A percentile compares a stretch with the other conserved stretches of the same genome.
Conservation (phyloP, 768 basidiomycete species). For the Scleroderma bovista region DNA sequence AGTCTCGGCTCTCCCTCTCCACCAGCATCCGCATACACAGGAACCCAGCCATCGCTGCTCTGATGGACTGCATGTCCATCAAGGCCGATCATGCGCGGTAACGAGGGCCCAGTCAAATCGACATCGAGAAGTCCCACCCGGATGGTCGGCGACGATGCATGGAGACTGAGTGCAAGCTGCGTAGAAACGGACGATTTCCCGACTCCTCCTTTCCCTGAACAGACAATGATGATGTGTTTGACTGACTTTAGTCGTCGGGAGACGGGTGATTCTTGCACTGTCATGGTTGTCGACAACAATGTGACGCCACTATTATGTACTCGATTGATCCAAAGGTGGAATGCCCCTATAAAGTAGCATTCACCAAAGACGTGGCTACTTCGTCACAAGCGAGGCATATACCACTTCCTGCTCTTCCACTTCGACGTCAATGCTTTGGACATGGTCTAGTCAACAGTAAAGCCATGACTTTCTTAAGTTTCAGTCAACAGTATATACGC, state of each 20-base stretch:
- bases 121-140: slow-evolving; percentile 90
- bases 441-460: too few species aligned
- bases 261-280: slow-evolving; percentile 49
- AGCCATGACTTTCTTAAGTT: too few species aligned
- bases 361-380: too few species aligned
- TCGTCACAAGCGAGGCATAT: too few species aligned
- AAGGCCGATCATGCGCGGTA: slow-evolving; percentile 91
- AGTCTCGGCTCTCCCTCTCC: slow-evolving; percentile 58
- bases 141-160: slow-evolving; percentile 57
- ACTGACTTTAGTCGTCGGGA: slow-evolving; percentile 66
- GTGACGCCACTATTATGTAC: neutral
- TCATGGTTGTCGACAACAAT: slow-evolving; percentile 12
- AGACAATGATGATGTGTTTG: slow-evolving; percentile 84
- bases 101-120: slow-evolving; percentile 91
- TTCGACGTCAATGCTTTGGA: too few species aligned
- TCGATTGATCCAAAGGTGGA: neutral
- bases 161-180: slow-evolving; percentile 86
- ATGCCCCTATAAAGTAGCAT: neutral
- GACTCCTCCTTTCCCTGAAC: slow-evolving; percentile 96
- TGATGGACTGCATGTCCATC: slow-evolving; percentile 87
- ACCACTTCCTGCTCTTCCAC: too few species aligned
- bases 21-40: slow-evolving; percentile 79
- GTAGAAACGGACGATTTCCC: slow-evolving; percentile 96
- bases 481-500: too few species aligned
- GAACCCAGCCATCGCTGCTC: slow-evolving; percentile 95